Evolutionary conservation across 164 flowering plant genomes (phyloP).

Genomic region (Annona squamosa): DNA sequence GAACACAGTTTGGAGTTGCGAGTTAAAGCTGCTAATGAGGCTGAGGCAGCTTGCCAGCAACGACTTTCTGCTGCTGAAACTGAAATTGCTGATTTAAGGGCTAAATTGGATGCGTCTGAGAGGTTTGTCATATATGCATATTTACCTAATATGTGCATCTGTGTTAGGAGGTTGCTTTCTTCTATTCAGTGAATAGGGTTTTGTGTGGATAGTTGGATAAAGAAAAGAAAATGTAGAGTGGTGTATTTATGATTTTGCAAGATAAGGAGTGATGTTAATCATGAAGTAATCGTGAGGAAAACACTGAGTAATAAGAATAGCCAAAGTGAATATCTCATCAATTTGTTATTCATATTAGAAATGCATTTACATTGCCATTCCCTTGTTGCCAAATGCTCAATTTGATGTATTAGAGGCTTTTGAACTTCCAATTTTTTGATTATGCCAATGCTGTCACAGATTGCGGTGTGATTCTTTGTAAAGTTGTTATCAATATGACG

Average conservation of each 20-base stretch:
- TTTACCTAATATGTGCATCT: constrained; percentile 1
- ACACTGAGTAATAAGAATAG: no score
- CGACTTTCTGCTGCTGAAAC: constrained; percentile 81
- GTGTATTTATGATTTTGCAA: not conserved
- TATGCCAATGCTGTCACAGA: no score
- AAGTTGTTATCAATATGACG: no score
- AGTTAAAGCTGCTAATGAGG: constrained; percentile 92
- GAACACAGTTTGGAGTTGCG: constrained; percentile 88
- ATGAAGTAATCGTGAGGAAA: no score
- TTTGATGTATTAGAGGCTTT: no score
- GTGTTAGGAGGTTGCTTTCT: not conserved
- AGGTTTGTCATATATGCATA: constrained; percentile 37
- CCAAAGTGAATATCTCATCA: no score
- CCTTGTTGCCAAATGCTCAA: no score
- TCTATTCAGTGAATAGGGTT: not conserved
- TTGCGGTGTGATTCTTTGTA: no score
- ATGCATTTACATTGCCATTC: no score
- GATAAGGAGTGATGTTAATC: no score
- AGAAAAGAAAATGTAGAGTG: not conserved
- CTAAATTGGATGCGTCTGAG: constrained; percentile 68
- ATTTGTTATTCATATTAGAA: no score
- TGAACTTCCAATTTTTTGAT: no score
- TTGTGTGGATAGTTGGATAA: not conserved
- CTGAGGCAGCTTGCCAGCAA: constrained; percentile 81
- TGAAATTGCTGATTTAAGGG: constrained; percentile 75